Percentiles rank a stretch among this genome's conserved stretches.
These are phyloP conservation scores for Hypericum androsaemum DNA, from an alignment of 345 rosid genomes.

Conservation along the genomic window DNA sequence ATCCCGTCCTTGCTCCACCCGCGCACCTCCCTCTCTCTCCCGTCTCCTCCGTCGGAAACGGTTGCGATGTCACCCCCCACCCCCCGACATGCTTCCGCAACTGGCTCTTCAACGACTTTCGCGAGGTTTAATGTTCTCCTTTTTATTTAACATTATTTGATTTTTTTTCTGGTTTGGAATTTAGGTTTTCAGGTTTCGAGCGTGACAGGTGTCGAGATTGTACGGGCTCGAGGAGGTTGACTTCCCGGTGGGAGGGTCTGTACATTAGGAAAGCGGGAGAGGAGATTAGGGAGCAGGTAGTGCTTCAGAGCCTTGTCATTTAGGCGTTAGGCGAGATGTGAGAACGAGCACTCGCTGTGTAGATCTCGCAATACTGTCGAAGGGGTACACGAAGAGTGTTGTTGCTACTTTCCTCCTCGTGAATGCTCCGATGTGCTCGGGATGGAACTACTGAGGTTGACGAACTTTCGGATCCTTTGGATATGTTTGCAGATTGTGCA, in stretches of 20 bases:
- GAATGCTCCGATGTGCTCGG: too few relatives aligned
- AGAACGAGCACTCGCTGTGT: neutral
- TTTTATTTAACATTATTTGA: neutral
- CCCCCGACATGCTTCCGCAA: slow-evolving; percentile 84
- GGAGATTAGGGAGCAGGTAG: slow-evolving; percentile 86
- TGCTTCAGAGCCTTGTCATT: neutral
- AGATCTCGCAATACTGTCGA: too few relatives aligned
- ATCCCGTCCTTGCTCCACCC: slow-evolving; percentile 20
- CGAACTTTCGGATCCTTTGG: too few relatives aligned
- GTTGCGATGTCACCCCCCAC: slow-evolving; percentile 42
- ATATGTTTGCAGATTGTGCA: too few relatives aligned
- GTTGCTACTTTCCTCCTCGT: too few relatives aligned
- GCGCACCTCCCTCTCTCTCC: slow-evolving; percentile 23
- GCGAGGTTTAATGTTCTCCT: slow-evolving; percentile 39
- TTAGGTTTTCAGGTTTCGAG: neutral
- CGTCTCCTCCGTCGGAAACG: slow-evolving; percentile 27
- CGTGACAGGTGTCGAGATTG: slow-evolving; percentile 48
- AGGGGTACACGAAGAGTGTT: too few relatives aligned
- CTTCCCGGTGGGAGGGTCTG: slow-evolving; percentile 73
- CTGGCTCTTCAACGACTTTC: slow-evolving; percentile 82
- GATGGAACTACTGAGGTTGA: too few relatives aligned
- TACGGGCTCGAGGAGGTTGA: slow-evolving; percentile 90
- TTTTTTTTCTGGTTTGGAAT: neutral
- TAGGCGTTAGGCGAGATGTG: neutral
- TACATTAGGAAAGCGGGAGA: slow-evolving; percentile 91